Percentiles rank a stretch among this genome's conserved stretches.
Conservation (phyloP, 116 monocot species). For the Dioscorea cayenensis region DNA sequence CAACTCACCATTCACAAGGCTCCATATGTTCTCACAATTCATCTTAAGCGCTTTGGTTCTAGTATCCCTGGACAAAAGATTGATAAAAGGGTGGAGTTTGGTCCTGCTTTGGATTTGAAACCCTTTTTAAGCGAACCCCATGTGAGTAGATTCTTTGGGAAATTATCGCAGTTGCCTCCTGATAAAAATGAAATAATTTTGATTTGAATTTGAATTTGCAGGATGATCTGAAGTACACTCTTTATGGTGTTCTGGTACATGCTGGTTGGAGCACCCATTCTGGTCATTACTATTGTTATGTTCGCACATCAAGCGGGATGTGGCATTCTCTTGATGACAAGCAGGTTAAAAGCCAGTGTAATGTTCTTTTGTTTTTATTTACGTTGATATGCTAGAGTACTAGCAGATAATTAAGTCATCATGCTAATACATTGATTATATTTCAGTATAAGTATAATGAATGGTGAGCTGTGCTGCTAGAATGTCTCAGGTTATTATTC, state of each 20-base stretch:
- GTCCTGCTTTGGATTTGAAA: conserved; percentile 73
- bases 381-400: no score
- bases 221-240: conserved; percentile 80
- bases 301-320: conserved; percentile 90
- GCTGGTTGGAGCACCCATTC: conserved; percentile 91
- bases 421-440: no score
- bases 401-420: no score
- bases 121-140: conserved; percentile 81
- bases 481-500: no score
- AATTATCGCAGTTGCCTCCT: not conserved
- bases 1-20: conserved; percentile 85
- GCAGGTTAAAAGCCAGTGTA: conserved; percentile 37
- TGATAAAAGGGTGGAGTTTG: conserved; percentile 71
- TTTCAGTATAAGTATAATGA: no score
- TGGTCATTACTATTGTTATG: conserved; percentile 96
- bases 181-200: not conserved
- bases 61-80: conserved; percentile 74
- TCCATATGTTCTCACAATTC: conserved; percentile 89
- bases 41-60: conserved; percentile 88
- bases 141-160: conserved; percentile 30
- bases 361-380: no score
- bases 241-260: conserved; percentile 99
- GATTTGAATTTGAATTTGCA: conserved; percentile 18
- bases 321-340: conserved; percentile 99
- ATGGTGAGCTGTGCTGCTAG: no score